Evolutionary conservation across 2,329 filamentous ascomycete species (phyloP).

Genomic region (Xylaria sp.): DNA sequence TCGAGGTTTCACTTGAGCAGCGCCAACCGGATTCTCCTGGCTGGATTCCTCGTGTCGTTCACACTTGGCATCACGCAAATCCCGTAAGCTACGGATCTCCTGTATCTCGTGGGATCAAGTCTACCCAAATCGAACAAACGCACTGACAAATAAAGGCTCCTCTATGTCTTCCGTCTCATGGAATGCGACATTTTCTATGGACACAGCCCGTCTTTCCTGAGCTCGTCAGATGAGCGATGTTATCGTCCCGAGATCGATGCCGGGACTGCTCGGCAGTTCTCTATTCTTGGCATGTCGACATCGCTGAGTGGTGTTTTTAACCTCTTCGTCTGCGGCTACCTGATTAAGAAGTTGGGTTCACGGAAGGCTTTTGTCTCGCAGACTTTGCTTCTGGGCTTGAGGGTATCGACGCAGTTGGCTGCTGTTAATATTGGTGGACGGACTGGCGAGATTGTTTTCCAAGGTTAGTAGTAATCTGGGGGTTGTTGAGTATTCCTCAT

Average conservation of each 20-base stretch:
- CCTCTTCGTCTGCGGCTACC: slow-evolving; percentile 61
- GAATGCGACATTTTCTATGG: slow-evolving; percentile 65
- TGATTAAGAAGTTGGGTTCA: slow-evolving; percentile 61
- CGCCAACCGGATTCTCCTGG: slow-evolving; percentile 30
- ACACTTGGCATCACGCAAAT: slow-evolving; percentile 32
- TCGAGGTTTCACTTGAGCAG: slow-evolving; percentile 22
- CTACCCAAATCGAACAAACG: neutral
- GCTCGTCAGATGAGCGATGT: slow-evolving; percentile 48
- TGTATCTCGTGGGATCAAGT: neutral
- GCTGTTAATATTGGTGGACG: slow-evolving; percentile 58
- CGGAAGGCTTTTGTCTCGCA: slow-evolving; percentile 58
- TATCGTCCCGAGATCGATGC: slow-evolving; percentile 57
- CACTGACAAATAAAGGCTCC: slow-evolving; percentile 32
- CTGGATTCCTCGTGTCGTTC: slow-evolving; percentile 31
- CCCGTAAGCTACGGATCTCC: slow-evolving; percentile 22
- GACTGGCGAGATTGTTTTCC: slow-evolving; percentile 61
- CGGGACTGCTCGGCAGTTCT: slow-evolving; percentile 56
- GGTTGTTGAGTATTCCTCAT: neutral
- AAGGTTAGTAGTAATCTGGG: slow-evolving; percentile 30
- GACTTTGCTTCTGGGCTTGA: slow-evolving; percentile 58
- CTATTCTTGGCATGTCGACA: slow-evolving; percentile 61
- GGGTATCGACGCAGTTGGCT: slow-evolving; percentile 58
- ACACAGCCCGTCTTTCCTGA: slow-evolving; percentile 46
- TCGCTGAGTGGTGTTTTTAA: slow-evolving; percentile 61
- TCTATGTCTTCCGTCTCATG: slow-evolving; percentile 67